Evolutionary conservation across 768 basidiomycete genomes (phyloP).

Genomic region (Pilatotrama ljubarskyi): DNA sequence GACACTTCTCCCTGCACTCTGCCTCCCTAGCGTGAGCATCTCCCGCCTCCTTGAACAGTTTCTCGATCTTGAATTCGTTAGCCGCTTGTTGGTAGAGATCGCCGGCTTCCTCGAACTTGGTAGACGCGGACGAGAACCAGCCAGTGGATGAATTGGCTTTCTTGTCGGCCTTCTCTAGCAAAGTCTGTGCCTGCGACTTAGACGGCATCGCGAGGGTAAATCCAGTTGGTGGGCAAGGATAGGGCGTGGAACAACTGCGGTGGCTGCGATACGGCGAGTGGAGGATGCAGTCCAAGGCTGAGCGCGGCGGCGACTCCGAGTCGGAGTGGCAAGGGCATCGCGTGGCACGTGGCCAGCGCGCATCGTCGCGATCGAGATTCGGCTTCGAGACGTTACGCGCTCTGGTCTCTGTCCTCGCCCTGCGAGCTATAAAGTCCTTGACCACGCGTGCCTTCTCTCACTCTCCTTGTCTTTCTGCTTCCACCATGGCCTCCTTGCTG

Average conservation of each 20-base stretch:
- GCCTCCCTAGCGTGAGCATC: conserved; percentile 93
- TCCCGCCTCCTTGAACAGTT: conserved; percentile 88
- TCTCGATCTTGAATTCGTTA: conserved; percentile 91
- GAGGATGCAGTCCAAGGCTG: conserved; percentile 2
- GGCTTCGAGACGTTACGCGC: conserved; percentile 9
- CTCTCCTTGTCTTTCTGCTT: background rate
- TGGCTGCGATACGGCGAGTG: background rate
- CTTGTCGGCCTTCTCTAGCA: conserved; percentile 91
- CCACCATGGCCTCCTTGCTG: conserved; percentile 29
- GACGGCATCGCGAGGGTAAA: conserved; percentile 50
- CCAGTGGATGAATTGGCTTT: conserved; percentile 79
- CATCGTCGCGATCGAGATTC: conserved; percentile 20
- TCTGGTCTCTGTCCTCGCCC: background rate
- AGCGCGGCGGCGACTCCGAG: background rate
- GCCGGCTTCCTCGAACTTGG: conserved; percentile 94
- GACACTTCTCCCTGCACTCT: conserved; percentile 86
- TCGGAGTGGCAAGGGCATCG: conserved; percentile 9
- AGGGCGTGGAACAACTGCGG: background rate
- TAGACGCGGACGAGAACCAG: conserved; percentile 84
- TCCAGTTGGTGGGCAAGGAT: background rate
- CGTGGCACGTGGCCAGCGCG: conserved; percentile 19
- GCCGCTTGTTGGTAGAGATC: conserved; percentile 95
- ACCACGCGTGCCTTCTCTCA: background rate
- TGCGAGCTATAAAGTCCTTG: conserved; percentile 3
- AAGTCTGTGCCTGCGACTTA: conserved; percentile 73